Percentiles rank a stretch among this genome's conserved stretches.
These are phyloP conservation scores for Pichia sp. DNA, from an alignment of 1,139 yeast genomes.

Conservation along the genomic window DNA sequence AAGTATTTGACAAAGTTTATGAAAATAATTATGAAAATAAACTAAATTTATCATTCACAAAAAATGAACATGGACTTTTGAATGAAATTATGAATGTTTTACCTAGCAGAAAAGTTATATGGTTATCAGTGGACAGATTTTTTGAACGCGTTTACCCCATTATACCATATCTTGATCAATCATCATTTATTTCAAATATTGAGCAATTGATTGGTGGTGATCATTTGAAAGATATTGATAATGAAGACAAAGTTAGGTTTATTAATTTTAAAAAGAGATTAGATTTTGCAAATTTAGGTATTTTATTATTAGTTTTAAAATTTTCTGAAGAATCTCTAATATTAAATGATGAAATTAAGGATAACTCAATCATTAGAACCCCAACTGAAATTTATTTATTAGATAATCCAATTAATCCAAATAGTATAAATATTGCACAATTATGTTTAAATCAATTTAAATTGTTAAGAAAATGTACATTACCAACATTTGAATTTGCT, in stretches of 20 bases:
- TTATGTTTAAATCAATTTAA: slow-evolving; percentile 49
- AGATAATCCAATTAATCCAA: slow-evolving; percentile 42
- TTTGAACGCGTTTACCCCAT: slow-evolving; percentile 41
- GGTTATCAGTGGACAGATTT: slow-evolving; percentile 42
- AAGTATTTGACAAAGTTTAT: background rate
- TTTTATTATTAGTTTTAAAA: slow-evolving; percentile 37
- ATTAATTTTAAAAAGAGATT: slow-evolving; percentile 34
- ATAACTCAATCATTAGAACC: slow-evolving; percentile 22
- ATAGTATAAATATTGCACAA: slow-evolving; percentile 43
- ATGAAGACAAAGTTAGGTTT: slow-evolving; percentile 18
- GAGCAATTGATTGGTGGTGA: slow-evolving; percentile 27
- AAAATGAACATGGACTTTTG: slow-evolving; percentile 3
- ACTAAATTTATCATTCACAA: background rate
- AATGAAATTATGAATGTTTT: slow-evolving; percentile 36
- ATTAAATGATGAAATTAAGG: slow-evolving; percentile 28
- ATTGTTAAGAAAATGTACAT: slow-evolving; percentile 40
- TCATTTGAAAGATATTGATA: slow-evolving; percentile 10
- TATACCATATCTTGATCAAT: slow-evolving; percentile 44
- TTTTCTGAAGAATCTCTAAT: slow-evolving; percentile 36
- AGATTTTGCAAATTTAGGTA: slow-evolving; percentile 44
- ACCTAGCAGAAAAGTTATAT: slow-evolving; percentile 39
- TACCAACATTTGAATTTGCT: slow-evolving; percentile 46
- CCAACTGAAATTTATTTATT: slow-evolving; percentile 38
- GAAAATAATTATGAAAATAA: background rate
- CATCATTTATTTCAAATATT: slow-evolving; percentile 28